Base-by-base conservation (phyloP, 2,329 filamentous ascomycete genomes). In the Fusarium nanum region DNA sequence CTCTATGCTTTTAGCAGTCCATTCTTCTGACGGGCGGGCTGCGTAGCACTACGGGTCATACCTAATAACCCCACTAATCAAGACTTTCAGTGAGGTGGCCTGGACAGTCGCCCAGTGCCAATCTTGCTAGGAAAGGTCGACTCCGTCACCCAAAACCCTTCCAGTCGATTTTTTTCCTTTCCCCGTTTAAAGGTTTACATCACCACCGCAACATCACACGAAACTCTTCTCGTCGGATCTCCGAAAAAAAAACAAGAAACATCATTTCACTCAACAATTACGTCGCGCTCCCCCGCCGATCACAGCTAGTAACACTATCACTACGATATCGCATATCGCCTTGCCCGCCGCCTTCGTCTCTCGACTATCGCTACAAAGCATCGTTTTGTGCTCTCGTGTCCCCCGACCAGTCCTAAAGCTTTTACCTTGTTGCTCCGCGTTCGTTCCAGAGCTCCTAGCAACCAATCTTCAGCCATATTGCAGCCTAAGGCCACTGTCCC, bases 101-200 rank as follows among this genome's bases (percentile, higher is more conserved):
- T 48, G 30, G 58, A 66, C 68, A 5, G 10, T n/a, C 71, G 32
- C 48, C 49, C 32, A 52, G 68, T 71, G 64, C 34, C 64, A 62
- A 60, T 69, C 41, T 59, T 59, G 53, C 58, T 67, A 44, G 62
- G 18, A 34, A 50, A 50, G 37, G 34, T 52, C 42, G 34, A 64
- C 71, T 68, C 71, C 73, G 71, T 73, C 42, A 25, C 67, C 69
- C 69, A 76, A 78, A 75, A 71, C 64, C 73, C 77, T 70, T 74
- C 48, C 62, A 55, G 65, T 72, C 61, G 70, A 76, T 76, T 78
- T 75, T 78, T 80, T 79, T 76, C 70, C 70, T 67, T 49, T 68
- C 74, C 74, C 55, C 64, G 70, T 72, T 71, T 67, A 71, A 69
- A 67, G 66, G 48, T 73, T 74, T 75, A 75, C 71, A 72, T 74